Evolutionary conservation across 2,329 filamentous ascomycete genomes (phyloP).

Genomic region (Fusarium nurragi): DNA sequence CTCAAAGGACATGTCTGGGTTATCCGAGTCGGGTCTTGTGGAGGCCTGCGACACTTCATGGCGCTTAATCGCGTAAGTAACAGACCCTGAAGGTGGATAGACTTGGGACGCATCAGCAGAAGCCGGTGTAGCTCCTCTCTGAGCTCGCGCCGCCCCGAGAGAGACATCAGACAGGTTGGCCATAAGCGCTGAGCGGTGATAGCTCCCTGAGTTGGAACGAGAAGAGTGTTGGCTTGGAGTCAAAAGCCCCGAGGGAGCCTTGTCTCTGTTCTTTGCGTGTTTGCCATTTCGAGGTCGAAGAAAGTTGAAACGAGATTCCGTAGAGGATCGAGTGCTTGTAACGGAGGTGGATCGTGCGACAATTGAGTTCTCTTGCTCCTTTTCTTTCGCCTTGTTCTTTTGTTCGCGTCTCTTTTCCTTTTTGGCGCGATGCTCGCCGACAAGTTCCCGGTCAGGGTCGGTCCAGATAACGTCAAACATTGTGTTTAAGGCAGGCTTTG

Average conservation of each 20-base stretch:
- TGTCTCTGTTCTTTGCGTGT: conserved; percentile 28
- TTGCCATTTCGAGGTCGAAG: conserved; percentile 53
- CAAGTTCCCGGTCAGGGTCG: conserved; percentile 62
- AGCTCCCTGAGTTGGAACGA: conserved; percentile 41
- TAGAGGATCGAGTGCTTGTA: conserved; percentile 55
- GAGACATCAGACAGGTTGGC: conserved; percentile 29
- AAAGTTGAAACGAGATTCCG: conserved; percentile 54
- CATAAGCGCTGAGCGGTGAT: conserved; percentile 34
- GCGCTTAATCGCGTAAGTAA: conserved; percentile 25
- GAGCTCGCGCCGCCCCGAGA: conserved; percentile 7
- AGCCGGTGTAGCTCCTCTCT: background rate
- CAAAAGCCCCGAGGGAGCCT: conserved; percentile 38
- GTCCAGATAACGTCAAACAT: conserved; percentile 71
- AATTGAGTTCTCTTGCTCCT: conserved; percentile 33
- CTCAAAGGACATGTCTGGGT: conserved; percentile 24
- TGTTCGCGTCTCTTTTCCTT: conserved; percentile 55
- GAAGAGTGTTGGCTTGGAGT: conserved; percentile 43
- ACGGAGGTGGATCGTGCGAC: conserved; percentile 53
- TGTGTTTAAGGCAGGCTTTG: conserved; percentile 3
- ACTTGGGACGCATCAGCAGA: conserved; percentile 12
- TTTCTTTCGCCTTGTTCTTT: conserved; percentile 39
- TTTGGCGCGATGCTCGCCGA: conserved; percentile 62
- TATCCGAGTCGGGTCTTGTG: conserved; percentile 6
- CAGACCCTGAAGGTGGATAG: conserved; percentile 19
- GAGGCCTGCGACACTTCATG: conserved; percentile 17